Base-by-base conservation (phyloP, 179 eudicot species). In the Sideroxylon spinosum region DNA sequence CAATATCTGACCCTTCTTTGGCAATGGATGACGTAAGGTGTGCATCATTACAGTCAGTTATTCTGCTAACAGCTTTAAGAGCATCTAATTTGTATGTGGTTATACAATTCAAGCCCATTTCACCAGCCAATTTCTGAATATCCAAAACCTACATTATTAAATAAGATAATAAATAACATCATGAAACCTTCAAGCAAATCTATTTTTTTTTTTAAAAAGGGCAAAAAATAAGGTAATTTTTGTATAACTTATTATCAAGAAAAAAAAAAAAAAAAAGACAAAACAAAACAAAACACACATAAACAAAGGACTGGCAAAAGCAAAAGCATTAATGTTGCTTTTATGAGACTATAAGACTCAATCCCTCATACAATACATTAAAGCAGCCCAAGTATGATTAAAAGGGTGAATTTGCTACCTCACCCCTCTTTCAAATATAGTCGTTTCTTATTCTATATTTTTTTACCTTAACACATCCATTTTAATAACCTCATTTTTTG, bases 81-180 rank as follows among this genome's bases (percentile, higher is more conserved):
- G 99, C 99, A 85, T 95, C 99, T 71, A 95, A 85, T 76, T 91
- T 95, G 83, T 75, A 93, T 23, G 99, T 84, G 22, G 81, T 85
- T 82, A 95, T 90, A 78, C 93, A 91, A 73, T 86, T 88, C 77
- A 95, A 84, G 52, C 95, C 98, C 92, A 95, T 80, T 77, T 95
- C 99, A 67, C 84, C 85, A 76, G 95, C 99, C 82, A 90, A 83
- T 76, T 89, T 89, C 68, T 87, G 90, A 74, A 95, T 87, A 69
- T 91, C 97, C 59, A 87, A 82, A 82, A 87, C 91, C 91, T 89
- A 79, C 9, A 69, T 62, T 28, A 25, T 0, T 71, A 29, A 29
- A 37, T 25, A 74, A 59, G 53, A 20, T 2, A 14, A 53, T 7
- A 13, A 77, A 17, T 20, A 48, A 72, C 61, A 57, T 44, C 68